phyloP scores from a whole-genome alignment of 2,329 filamentous ascomycete species.

The Botrytis galanthina region DNA sequence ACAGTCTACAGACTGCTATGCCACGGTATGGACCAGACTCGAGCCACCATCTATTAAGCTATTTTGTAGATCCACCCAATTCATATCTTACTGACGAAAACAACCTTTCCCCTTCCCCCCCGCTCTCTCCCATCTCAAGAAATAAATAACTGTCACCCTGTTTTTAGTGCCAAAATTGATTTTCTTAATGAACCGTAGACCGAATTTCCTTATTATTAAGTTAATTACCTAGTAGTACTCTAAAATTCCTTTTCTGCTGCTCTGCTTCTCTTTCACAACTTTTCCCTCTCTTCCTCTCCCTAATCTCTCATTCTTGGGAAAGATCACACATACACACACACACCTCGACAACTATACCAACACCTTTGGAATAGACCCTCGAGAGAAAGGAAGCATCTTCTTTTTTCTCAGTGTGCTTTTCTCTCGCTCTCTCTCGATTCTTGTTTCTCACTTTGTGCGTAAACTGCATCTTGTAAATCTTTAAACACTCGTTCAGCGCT shows the following conservation, averaged over 20 bases:
- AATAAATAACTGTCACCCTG: neutral
- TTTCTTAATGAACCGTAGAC: neutral
- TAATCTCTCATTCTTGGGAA: constrained; percentile 18
- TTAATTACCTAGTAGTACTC: neutral
- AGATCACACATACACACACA: neutral
- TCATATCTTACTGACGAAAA: constrained; percentile 1
- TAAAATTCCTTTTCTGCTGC: neutral
- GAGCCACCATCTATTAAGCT: neutral
- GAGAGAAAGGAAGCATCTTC: neutral
- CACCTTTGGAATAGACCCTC: constrained; percentile 8
- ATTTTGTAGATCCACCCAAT: constrained; percentile 1
- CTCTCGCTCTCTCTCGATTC: neutral
- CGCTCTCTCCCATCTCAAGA: neutral
- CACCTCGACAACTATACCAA: neutral
- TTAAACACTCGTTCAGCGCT: constrained; percentile 13
- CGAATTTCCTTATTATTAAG: constrained; percentile 1
- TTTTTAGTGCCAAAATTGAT: constrained; percentile 6
- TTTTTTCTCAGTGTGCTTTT: neutral
- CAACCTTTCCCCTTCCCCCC: neutral
- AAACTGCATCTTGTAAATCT: neutral
- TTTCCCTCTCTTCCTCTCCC: neutral
- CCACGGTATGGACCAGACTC: neutral
- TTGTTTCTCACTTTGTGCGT: neutral
- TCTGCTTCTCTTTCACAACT: neutral
- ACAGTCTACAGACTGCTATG: too few species aligned